Evolutionary conservation across 495 filamentous ascomycete species (phyloP), one percentile per base, ranked within the genome.

Genomic region (Penicillium dipodomyicola): DNA sequence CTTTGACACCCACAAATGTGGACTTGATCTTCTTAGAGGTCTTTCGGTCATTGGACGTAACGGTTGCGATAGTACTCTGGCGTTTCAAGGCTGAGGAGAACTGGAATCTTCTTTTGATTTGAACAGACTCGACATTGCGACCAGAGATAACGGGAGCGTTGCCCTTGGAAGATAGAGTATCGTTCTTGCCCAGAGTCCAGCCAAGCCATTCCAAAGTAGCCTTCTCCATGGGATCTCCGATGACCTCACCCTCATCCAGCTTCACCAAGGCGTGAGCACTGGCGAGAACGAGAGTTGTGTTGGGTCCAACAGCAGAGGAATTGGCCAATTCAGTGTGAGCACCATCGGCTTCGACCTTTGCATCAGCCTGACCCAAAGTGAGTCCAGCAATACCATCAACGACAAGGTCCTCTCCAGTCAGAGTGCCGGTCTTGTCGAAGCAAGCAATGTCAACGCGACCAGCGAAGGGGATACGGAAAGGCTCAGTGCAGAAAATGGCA

Each of bases 221-320:
- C 72, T 97, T 96, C 66, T 99, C 94, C 94, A 99, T 99, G 15
- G 94, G 94, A 68, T 99, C 94, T 58, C 94, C 94, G 45, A 97
- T 95, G 57, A 97, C 85, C 15, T 99, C 94, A 19, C 94, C 95
- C 68, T 99, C 94, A 62, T 99, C 94, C 6, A 99, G 77, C 63
- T 91, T 96, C 23, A 99, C 94, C 33, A 99, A 77, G 17, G 94
- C 94, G 68, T 99, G 94, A 10, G 94, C 94, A 45, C 91, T 96
- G 27, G 95, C 94, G 43, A 99, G 82, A 23, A 97, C 92, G 47
- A 99, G 83, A 20, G 92, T 93, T 3, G 94, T 99, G 53, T 96
- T 84, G 49, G 87, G 76, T 42, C 81, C 85, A 63, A 85, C 82
- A 32, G 85, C 76, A 35, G 75, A 71, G 4, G 91, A 83, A 60